Base-by-base conservation (phyloP, 176 grass and related monocot species). In the Echinochloa phyllopogon region DNA sequence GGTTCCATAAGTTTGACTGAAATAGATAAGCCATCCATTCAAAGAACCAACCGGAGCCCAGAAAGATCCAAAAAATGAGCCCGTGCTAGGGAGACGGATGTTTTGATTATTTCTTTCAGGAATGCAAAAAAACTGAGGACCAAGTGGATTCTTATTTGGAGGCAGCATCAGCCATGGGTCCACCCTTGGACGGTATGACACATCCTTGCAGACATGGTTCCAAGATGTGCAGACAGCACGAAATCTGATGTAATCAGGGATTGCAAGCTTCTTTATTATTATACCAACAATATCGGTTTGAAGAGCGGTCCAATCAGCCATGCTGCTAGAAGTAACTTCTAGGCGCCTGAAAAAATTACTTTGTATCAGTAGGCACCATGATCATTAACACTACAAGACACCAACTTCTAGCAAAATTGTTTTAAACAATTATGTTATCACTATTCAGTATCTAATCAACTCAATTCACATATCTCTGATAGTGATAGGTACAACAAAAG, bases 201-300 rank as follows among this genome's bases (percentile, higher is more conserved):
- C 72, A 78, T 86, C 88, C 40, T 36, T 72, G 65, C 88, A 86
- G 65, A 76, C 55, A 82, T 17, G 39, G 74, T 90, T 90, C 88
- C 88, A 90, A 9, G 84, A 82, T n/a, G 73, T 90, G 84, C 78
- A 90, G 7, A 90, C 88, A 78, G 56, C 79, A 83, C 79, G 79
- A 51, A 90, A 86, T 65, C 88, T 82, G 39, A 90, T 40, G 51
- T 90, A 90, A 62, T 90, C 84, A 87, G 88, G 84, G n/a, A 90
- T 48, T 61, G 67, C 10, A 59, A 90, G 88, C 80, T 87, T 90
- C 80, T 50, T 78, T 87, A 90, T 59, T 67, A 90, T 87, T 68
- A 60, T 41, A 79, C 88, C 80, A 69, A 83, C 38, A 60, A 87
- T 79, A 72, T 90, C 88, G 72, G 67, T 87, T 44, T 86, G 89